These are phyloP conservation scores for Wickerhamomyces tratensis DNA, from an alignment of 805 yeast species.

Conservation along the genomic window DNA sequence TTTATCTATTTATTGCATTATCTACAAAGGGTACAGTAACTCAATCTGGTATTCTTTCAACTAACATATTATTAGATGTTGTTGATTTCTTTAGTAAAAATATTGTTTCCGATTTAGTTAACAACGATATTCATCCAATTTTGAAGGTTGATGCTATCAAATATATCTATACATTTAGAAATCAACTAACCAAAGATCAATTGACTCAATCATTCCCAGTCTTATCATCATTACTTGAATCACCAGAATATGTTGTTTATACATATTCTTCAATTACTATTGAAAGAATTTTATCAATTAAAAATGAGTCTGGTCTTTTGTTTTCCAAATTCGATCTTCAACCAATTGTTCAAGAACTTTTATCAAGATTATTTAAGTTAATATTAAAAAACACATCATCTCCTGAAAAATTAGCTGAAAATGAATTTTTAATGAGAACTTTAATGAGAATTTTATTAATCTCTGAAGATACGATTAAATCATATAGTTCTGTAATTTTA, in stretches of 20 bases:
- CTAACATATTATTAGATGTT: slow-evolving; percentile 78
- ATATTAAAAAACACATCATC: slow-evolving; percentile 49
- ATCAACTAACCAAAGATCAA: slow-evolving; percentile 85
- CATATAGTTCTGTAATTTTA: slow-evolving; percentile 36
- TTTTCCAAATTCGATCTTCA: slow-evolving; percentile 69
- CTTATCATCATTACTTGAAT: slow-evolving; percentile 57
- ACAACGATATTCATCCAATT: slow-evolving; percentile 54
- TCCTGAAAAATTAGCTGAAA: slow-evolving; percentile 91
- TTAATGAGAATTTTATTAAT: slow-evolving; percentile 74
- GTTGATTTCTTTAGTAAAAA: slow-evolving; percentile 74
- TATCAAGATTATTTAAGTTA: slow-evolving; percentile 56
- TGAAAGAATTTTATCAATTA: slow-evolving; percentile 76
- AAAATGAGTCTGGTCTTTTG: slow-evolving; percentile 47
- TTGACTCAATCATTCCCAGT: slow-evolving; percentile 71
- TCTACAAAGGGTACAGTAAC: slow-evolving; percentile 92
- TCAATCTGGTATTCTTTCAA: slow-evolving; percentile 75
- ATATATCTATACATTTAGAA: slow-evolving; percentile 81
- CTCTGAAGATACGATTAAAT: slow-evolving; percentile 53
- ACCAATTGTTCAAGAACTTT: slow-evolving; percentile 48
- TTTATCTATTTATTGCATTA: slow-evolving; percentile 75
- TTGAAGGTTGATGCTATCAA: slow-evolving; percentile 88
- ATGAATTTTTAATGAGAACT: slow-evolving; percentile 86
- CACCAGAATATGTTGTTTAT: slow-evolving; percentile 69
- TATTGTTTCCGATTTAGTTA: slow-evolving; percentile 75
- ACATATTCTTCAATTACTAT: slow-evolving; percentile 92